Base-by-base conservation (phyloP, 768 basidiomycete genomes). In the Lactarius tabidus region DNA sequence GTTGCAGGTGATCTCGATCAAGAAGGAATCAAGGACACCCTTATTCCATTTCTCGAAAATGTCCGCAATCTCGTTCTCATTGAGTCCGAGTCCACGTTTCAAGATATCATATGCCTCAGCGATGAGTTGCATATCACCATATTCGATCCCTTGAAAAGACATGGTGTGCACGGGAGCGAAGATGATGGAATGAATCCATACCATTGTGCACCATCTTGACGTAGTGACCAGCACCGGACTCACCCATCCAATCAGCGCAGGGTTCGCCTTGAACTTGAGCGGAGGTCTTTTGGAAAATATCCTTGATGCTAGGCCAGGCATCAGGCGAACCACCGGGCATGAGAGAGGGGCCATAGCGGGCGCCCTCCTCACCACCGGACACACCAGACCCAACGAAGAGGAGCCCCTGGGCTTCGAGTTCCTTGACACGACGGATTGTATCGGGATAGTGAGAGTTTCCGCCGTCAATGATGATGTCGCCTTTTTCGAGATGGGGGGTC, bases 141-240 rank as follows among this genome's bases (percentile, higher is more conserved):
- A 98, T 78, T 99, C 97, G 77, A 99, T 99, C 81, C 96, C 96
- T 95, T 45, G 9, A 62, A 43, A 36, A 62, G 17, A 39, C 23
- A 55, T 63, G 29, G n/a, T 23, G 35, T 58, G 8, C 39, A 57
- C 33, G 26, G 59, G 35, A 54, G 62, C 57, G 53, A 63, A 68
- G n/a, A 60, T 63, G 57, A 23, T 61, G 53, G 18, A 29, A 36
- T 43, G 31, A 55, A 65, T 48, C 75, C 74, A 73, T 76, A 89
- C 93, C 93, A 65, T 94, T 93, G 82, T 99, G 96, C 67, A 99
- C 96, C 96, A 99, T 98, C 84, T 99, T 99, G 78, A 99, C 96
- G 78, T 98, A 99, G 82, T 98, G 96, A 35, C 94, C 95, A 56
- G 92, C 82, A 65, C 95, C 97, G 67, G 88, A 89, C 78, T 95